A percentile compares a stretch with the other conserved stretches of the same genome.
phyloP scores from a whole-genome alignment of 768 basidiomycete genomes.

The Mycena amicta region DNA sequence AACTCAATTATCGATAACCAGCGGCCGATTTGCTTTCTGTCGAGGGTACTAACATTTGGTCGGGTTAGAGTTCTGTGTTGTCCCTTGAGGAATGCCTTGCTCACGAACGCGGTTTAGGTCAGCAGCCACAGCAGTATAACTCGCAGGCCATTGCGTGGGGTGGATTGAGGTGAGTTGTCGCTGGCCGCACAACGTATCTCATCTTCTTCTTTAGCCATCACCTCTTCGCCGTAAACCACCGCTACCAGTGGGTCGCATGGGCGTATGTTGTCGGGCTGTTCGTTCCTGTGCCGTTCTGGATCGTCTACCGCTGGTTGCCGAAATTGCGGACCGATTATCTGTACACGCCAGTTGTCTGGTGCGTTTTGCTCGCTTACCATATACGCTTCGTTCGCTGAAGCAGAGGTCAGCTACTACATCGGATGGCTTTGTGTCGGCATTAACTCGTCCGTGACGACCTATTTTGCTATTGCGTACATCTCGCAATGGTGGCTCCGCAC shows the following conservation, averaged over 20 bases:
- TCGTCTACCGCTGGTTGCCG: conserved; percentile 46
- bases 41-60: conserved; percentile 59
- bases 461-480: conserved; percentile 45
- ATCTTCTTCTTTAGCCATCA: conserved; percentile 33
- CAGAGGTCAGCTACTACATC: conserved; percentile 41
- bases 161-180: conserved; percentile 40
- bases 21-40: conserved; percentile 52
- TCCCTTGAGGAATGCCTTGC: no score
- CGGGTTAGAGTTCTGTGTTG: no score
- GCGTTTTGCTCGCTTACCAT: no score
- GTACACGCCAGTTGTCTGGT: conserved; percentile 51
- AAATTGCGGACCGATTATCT: conserved; percentile 48
- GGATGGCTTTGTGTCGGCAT: conserved; percentile 54
- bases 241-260: conserved; percentile 54
- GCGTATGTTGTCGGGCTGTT: conserved; percentile 42
- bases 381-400: no score
- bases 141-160: conserved; percentile 57
- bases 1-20: conserved; percentile 57
- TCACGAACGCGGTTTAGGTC: no score
- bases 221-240: conserved; percentile 43
- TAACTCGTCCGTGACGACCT: conserved; percentile 44
- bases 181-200: conserved; percentile 24
- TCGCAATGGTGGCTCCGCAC: conserved; percentile 53
- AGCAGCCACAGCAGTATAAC: conserved; percentile 53
- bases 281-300: conserved; percentile 57